A percentile compares a stretch with the other conserved stretches of the same genome.
Evolutionary conservation across 164 flowering plant species (phyloP).

Genomic region (Vitis rupestris): DNA sequence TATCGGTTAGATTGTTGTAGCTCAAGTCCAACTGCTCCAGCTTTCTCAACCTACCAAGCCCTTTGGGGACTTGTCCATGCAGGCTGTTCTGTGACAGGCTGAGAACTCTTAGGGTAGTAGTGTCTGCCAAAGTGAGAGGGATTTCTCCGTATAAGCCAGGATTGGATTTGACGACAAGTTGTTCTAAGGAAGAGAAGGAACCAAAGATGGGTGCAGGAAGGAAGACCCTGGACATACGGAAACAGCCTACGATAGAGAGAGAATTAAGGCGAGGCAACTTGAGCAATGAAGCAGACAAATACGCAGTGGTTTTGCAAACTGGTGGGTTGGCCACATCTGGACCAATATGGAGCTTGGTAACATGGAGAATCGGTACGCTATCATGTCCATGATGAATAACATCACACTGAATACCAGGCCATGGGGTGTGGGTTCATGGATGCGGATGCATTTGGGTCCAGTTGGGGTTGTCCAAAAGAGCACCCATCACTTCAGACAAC

Average conservation of each 20-base stretch:
- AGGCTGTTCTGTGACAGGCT: constrained; percentile 48
- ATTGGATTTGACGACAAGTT: constrained; percentile 38
- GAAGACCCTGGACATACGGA: constrained; percentile 24
- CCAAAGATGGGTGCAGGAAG: constrained; percentile 35
- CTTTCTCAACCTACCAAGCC: constrained; percentile 25
- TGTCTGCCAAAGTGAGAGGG: constrained; percentile 29
- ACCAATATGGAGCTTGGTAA: constrained; percentile 51
- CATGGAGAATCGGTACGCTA: constrained; percentile 36
- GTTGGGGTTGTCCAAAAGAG: constrained; percentile 41
- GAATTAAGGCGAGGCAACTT: constrained; percentile 41
- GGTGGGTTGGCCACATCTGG: constrained; percentile 42
- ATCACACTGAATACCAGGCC: constrained; percentile 63
- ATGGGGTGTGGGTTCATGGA: constrained; percentile 63
- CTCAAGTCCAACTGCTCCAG: constrained; percentile 52
- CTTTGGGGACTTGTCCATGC: constrained; percentile 38
- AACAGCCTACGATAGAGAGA: constrained; percentile 50
- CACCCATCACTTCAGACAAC: constrained; percentile 46
- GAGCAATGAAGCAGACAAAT: constrained; percentile 31
- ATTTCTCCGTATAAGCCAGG: constrained; percentile 42
- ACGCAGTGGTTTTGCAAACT: constrained; percentile 37
- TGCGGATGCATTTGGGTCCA: constrained; percentile 46
- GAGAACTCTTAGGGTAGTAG: constrained; percentile 28
- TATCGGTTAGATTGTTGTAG: constrained; percentile 43
- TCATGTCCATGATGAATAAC: constrained; percentile 15
- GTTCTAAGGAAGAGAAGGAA: constrained; percentile 36